A percentile compares a stretch with the other conserved stretches of the same genome.
phyloP scores from a whole-genome alignment of 1,139 yeast genomes.

The Lizanozyma gosingica region DNA sequence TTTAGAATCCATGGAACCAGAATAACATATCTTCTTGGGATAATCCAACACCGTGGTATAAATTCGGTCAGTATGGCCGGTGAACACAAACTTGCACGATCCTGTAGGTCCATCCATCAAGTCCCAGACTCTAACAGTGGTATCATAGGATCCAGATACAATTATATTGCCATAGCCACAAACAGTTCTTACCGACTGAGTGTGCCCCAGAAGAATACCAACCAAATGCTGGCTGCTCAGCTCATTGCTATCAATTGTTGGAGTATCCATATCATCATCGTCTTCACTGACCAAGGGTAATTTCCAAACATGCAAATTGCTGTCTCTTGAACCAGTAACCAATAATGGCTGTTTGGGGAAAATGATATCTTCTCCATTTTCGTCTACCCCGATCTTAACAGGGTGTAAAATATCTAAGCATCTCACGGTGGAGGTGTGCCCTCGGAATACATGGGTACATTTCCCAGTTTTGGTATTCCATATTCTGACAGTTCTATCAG shows the following conservation, averaged over 20 bases:
- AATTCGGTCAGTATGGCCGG: constrained; percentile 82
- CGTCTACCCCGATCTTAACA: constrained; percentile 46
- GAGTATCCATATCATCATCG: constrained; percentile 28
- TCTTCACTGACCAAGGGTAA: constrained; percentile 51
- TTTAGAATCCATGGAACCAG: constrained; percentile 88
- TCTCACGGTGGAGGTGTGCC: constrained; percentile 88
- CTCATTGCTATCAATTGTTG: constrained; percentile 21
- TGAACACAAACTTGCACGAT: constrained; percentile 60
- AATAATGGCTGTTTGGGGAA: constrained; percentile 57
- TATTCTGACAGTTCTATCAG: constrained; percentile 83
- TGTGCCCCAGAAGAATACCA: constrained; percentile 75
- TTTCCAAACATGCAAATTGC: constrained; percentile 83
- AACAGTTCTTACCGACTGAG: constrained; percentile 80
- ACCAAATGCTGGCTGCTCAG: constrained; percentile 61
- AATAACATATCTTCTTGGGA: constrained; percentile 68
- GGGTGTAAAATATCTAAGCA: constrained; percentile 81
- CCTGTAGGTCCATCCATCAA: constrained; percentile 46
- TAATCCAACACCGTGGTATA: constrained; percentile 81
- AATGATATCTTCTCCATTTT: constrained; percentile 54
- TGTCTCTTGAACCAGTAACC: constrained; percentile 88
- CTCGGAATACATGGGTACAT: constrained; percentile 81
- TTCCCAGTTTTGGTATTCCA: constrained; percentile 75
- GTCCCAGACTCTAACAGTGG: constrained; percentile 90
- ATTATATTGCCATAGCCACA: constrained; percentile 79
- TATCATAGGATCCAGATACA: constrained; percentile 87